Conservation (phyloP, 2,329 filamentous ascomycete species). For the Torrubiellomyces zombiae region DNA sequence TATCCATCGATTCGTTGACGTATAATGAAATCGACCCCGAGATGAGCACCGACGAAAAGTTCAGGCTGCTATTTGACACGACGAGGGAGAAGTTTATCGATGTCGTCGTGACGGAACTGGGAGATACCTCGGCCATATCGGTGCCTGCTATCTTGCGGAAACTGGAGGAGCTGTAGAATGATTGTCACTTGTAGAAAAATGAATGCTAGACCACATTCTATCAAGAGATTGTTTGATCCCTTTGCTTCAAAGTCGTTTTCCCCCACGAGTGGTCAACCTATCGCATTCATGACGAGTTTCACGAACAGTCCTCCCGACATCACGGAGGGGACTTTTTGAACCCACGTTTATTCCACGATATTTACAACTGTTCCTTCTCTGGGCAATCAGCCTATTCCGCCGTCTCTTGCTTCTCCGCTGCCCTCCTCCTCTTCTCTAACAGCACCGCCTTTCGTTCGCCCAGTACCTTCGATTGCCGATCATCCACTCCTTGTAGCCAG, state of each 20-base stretch:
- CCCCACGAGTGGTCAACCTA: no score
- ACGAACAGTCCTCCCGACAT: no score
- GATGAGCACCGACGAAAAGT: slow-evolving; percentile 40
- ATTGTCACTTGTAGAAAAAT: slow-evolving; percentile 1
- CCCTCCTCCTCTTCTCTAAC: slow-evolving; percentile 76
- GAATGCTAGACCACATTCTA: background rate
- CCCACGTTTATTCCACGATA: no score
- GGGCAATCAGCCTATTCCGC: slow-evolving; percentile 3
- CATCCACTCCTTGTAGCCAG: slow-evolving; percentile 85
- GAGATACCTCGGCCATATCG: slow-evolving; percentile 69
- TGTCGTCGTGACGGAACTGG: slow-evolving; percentile 82
- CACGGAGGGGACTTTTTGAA: no score
- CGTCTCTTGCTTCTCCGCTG: slow-evolving; percentile 21
- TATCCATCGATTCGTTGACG: slow-evolving; percentile 82
- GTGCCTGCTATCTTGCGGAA: slow-evolving; percentile 50
- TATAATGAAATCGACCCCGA: slow-evolving; percentile 79
- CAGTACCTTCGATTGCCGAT: slow-evolving; percentile 62
- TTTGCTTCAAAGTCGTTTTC: background rate
- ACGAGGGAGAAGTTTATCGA: slow-evolving; percentile 77
- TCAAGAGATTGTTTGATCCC: background rate
- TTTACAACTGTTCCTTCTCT: background rate
- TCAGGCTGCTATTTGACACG: slow-evolving; percentile 72
- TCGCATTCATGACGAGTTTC: no score
- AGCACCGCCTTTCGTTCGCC: slow-evolving; percentile 63
- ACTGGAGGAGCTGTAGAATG: slow-evolving; percentile 34